Evolutionary conservation across 441 rosid genomes (phyloP), one percentile per base, ranked within the genome.

Genomic region (Macaranga tanarius): DNA sequence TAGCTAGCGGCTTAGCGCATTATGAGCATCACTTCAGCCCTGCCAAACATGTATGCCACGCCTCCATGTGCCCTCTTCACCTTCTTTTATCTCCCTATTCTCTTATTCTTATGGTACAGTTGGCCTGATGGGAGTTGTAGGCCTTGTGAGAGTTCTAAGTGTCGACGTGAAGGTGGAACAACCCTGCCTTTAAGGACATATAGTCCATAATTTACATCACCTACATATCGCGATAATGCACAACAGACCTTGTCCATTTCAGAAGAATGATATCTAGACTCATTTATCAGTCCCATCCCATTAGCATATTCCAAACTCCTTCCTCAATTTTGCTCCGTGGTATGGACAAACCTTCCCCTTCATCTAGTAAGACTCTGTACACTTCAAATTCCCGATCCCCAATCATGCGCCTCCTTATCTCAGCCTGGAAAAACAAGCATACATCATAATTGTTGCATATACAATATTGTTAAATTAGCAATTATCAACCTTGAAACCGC

Each of bases 301-400:
- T 91, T 72, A 92, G 82, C 85, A 77, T 82, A 59, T 85, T 95
- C 99, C 97, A 89, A 17, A 88, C 97, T 80, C 79, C 80, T 80
- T 82, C 87, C 87, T 87, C 89, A 6, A 92, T 89, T 78, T 84
- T 87, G 70, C 76, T 79, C 72, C 82, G 79, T 0, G 83, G 79
- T 52, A 87, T 73, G 0, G 83, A 61, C 59, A 81, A 79, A 70
- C 86, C 83, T 23, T 89, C 94, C 57, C 88, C 94, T 81, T 95
- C 97, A 54, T 89, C 90, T n/a, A 95, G 87, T 58, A 86, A 77
- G 75, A 95, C 84, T 75, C 92, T 85, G 81, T 95, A 95, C 40
- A 95, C 99, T 76, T 95, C 99, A 82, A 90, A 92, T 83, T 92
- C 99, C 38, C 93, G 82, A 72, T 82, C 93, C 65, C 91, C 95